A percentile compares a stretch with the other conserved stretches of the same genome.
These are phyloP conservation scores for Blastobotrys serpentis DNA, from an alignment of 1,139 yeast species.

Conservation along the genomic window DNA sequence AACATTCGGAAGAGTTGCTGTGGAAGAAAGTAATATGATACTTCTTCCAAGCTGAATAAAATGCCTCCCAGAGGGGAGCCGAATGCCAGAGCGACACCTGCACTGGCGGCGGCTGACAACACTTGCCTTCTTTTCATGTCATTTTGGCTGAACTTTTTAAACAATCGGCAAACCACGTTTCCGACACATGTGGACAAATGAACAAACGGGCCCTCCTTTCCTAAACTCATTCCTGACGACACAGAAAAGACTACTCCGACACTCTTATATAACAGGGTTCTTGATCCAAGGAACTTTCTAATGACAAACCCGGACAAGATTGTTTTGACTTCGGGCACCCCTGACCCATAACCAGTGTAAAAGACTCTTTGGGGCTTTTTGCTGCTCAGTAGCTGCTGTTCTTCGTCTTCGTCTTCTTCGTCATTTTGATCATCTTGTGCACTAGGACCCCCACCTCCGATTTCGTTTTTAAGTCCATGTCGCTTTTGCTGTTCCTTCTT, in stretches of 20 bases:
- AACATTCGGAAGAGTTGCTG: slow-evolving; percentile 59
- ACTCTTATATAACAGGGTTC: slow-evolving; percentile 54
- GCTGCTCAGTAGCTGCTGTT: slow-evolving; percentile 9
- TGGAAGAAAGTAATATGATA: slow-evolving; percentile 58
- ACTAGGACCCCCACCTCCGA: no score
- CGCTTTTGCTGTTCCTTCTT: slow-evolving; percentile 2
- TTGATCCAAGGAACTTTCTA: slow-evolving; percentile 54
- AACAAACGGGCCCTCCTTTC: slow-evolving; percentile 74
- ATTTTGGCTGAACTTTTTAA: slow-evolving; percentile 50
- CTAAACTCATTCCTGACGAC: slow-evolving; percentile 64
- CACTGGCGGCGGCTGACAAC: slow-evolving; percentile 62
- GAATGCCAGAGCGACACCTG: slow-evolving; percentile 70
- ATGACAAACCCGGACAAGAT: slow-evolving; percentile 36
- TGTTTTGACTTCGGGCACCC: slow-evolving; percentile 58
- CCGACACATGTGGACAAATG: slow-evolving; percentile 70
- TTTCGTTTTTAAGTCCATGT: slow-evolving; percentile 1
- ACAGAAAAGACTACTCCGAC: slow-evolving; percentile 56
- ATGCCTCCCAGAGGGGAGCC: slow-evolving; percentile 73
- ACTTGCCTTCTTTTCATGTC: slow-evolving; percentile 59
- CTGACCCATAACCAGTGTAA: slow-evolving; percentile 62
- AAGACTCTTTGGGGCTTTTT: slow-evolving; percentile 33
- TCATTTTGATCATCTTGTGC: background rate
- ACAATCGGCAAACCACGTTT: slow-evolving; percentile 53
- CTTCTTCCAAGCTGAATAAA: slow-evolving; percentile 62
- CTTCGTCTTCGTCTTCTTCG: slow-evolving; percentile 9